These are phyloP conservation scores for Volvox reticuliferus DNA, from an alignment of 139 green algal genomes.

Conservation along the genomic window DNA sequence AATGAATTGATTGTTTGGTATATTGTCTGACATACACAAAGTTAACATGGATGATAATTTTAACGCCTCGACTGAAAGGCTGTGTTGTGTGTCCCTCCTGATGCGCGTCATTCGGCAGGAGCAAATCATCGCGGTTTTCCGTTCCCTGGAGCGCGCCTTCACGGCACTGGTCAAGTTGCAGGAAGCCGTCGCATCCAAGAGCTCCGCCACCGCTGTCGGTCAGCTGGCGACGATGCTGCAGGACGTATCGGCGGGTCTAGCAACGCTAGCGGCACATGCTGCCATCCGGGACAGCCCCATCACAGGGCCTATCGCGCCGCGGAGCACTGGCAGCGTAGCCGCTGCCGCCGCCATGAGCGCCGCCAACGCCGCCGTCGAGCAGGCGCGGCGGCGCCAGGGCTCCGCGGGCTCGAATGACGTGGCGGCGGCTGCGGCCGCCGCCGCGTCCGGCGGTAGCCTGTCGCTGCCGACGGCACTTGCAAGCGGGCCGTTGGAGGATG, in stretches of 20 bases:
- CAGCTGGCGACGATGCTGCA: conserved; percentile 42
- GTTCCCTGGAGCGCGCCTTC: conserved; percentile 44
- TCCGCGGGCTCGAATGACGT: neutral
- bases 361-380: conserved; percentile 11
- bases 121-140: conserved; percentile 51
- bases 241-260: conserved; percentile 1
- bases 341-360: neutral
- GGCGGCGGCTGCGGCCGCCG: neutral
- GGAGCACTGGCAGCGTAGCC: neutral
- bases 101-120: conserved; percentile 28
- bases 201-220: conserved; percentile 11
- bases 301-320: neutral
- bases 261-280: conserved; percentile 19
- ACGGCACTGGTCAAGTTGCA: conserved; percentile 50
- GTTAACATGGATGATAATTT: too few relatives aligned
- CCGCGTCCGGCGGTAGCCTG: conserved; percentile 17
- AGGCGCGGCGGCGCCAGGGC: conserved; percentile 22
- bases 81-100: too few relatives aligned
- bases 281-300: neutral
- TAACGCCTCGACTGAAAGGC: too few relatives aligned
- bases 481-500: conserved; percentile 2
- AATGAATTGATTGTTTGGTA: too few relatives aligned
- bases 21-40: too few relatives aligned
- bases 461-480: neutral
- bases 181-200: conserved; percentile 55